These are phyloP conservation scores for Cenococcum geophilum DNA, from an alignment of 495 filamentous ascomycete species.

Conservation along the genomic window DNA sequence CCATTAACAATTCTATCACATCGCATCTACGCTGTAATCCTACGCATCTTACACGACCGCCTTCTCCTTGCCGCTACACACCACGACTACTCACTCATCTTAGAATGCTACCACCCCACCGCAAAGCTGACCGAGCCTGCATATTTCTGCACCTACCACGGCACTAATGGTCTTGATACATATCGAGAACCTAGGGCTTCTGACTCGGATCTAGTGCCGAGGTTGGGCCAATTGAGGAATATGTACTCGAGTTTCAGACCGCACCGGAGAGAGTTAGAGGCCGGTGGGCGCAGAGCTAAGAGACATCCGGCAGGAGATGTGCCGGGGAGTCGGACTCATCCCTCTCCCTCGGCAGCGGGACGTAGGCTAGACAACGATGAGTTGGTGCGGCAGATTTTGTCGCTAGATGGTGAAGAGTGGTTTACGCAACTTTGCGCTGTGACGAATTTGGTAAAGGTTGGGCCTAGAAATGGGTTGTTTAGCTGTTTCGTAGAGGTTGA, in stretches of 20 bases:
- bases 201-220: constrained; percentile 25
- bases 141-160: constrained; percentile 61
- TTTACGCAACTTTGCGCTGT: constrained; percentile 65
- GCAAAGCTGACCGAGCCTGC: constrained; percentile 62
- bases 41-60: constrained; percentile 62
- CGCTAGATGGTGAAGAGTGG: constrained; percentile 59
- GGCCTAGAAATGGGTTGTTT: constrained; percentile 53
- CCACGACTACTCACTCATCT: constrained; percentile 57
- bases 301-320: constrained; percentile 38
- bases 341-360: constrained; percentile 11
- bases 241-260: constrained; percentile 60
- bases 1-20: constrained; percentile 55
- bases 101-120: constrained; percentile 72
- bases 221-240: constrained; percentile 39
- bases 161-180: constrained; percentile 45
- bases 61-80: constrained; percentile 51
- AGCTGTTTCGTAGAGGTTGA: constrained; percentile 55
- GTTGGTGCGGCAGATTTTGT: constrained; percentile 51
- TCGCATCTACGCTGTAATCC: constrained; percentile 60
- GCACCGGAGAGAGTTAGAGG: constrained; percentile 44
- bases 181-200: constrained; percentile 13
- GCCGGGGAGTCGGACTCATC: constrained; percentile 39
- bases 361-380: constrained; percentile 29
- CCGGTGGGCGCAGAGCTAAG: constrained; percentile 30
- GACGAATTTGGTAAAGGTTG: constrained; percentile 60